phyloP scores from a whole-genome alignment of 1,284 basidiomycete species.

The Puccinia horiana region DNA sequence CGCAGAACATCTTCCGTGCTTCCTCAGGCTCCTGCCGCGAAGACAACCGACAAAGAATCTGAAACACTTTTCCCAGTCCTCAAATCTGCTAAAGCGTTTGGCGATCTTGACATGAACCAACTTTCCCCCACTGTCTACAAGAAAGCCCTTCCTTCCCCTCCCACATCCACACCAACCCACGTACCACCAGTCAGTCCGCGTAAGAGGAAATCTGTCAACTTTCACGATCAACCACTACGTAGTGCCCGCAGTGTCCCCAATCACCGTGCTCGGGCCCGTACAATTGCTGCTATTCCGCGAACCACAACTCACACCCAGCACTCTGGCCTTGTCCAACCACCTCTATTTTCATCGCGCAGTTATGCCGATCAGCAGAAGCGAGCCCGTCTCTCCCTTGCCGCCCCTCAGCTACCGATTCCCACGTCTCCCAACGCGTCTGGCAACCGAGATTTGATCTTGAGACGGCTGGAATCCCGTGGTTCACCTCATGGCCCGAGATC shows the following conservation, averaged over 20 bases:
- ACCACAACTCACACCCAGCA: background rate
- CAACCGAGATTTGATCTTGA: background rate
- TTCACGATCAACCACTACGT: conserved; percentile 20
- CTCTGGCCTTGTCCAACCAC: background rate
- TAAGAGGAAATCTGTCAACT: conserved; percentile 40
- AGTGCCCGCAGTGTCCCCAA: conserved; percentile 46
- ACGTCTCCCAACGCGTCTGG: background rate
- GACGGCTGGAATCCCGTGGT: background rate
- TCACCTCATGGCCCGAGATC: conserved; percentile 17
- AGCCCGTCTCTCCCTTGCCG: conserved; percentile 42
- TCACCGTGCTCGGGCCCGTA: conserved; percentile 9
- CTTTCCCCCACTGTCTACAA: conserved; percentile 16
- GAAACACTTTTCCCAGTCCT: background rate
- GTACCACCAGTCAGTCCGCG: background rate
- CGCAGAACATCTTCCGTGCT: background rate
- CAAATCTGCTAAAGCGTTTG: background rate
- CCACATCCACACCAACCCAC: conserved; percentile 39
- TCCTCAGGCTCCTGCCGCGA: background rate
- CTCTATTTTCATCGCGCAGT: conserved; percentile 3
- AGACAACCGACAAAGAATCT: background rate
- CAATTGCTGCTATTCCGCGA: background rate
- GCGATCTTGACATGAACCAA: conserved; percentile 3
- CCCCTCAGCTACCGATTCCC: background rate
- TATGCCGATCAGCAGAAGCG: conserved; percentile 39
- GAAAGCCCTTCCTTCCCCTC: conserved; percentile 37